These are phyloP conservation scores for Stenogyne calaminthoides DNA, from an alignment of 305 asterid genomes.

Conservation along the genomic window DNA sequence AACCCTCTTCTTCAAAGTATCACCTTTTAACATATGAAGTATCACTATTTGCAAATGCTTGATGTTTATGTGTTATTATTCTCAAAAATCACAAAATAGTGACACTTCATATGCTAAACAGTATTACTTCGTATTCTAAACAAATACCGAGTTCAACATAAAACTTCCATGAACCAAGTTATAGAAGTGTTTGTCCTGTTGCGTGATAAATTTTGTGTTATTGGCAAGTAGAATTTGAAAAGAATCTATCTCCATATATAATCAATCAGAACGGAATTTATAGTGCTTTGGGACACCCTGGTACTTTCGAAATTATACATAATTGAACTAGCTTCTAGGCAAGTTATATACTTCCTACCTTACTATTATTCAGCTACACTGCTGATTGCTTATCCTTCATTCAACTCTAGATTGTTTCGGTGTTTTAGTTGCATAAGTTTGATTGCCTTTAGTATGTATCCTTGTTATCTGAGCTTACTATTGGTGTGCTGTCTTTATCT, in stretches of 20 bases:
- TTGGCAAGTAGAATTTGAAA: neutral
- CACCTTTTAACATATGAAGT: too few relatives aligned
- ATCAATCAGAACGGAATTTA: neutral
- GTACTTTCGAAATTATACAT: neutral
- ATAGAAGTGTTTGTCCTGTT: too few relatives aligned
- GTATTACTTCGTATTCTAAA: too few relatives aligned
- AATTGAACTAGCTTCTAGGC: neutral
- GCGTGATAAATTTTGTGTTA: neutral
- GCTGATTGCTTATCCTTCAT: neutral
- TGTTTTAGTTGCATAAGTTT: constrained; percentile 7
- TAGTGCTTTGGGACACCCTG: neutral
- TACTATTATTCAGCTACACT: neutral
- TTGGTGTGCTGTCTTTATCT: neutral
- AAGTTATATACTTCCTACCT: neutral
- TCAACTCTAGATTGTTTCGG: neutral
- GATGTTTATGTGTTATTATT: too few relatives aligned
- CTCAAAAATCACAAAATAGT: too few relatives aligned
- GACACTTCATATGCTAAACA: too few relatives aligned
- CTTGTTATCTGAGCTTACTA: neutral
- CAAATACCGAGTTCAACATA: too few relatives aligned
- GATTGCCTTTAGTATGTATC: neutral
- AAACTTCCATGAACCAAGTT: too few relatives aligned
- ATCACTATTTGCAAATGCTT: too few relatives aligned
- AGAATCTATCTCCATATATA: neutral
- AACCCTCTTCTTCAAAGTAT: too few relatives aligned